Evolutionary conservation across 305 asterid genomes (phyloP).

Genomic region (Fraxinus floribunda): DNA sequence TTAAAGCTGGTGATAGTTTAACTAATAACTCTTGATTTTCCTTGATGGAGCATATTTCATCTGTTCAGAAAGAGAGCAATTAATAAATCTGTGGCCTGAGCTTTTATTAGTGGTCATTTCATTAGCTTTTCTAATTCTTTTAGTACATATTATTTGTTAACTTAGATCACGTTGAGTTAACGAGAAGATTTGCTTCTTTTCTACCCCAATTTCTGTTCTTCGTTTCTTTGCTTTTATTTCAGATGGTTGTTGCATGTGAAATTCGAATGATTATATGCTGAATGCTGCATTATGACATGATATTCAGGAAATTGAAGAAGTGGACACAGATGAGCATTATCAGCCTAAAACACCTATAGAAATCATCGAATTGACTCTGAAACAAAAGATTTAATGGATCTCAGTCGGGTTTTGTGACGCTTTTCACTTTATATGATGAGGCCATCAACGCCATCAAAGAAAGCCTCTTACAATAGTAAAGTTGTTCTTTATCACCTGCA

Average conservation of each 20-base stretch:
- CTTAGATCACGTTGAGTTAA: neutral
- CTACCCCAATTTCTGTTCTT: neutral
- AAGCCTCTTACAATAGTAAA: slow-evolving; percentile 13
- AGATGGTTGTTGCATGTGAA: neutral
- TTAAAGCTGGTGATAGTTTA: neutral
- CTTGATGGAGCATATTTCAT: neutral
- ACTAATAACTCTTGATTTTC: neutral
- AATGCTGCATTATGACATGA: neutral
- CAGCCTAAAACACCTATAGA: slow-evolving; percentile 74
- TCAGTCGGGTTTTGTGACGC: neutral
- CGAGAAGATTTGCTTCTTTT: neutral
- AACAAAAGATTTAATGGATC: slow-evolving; percentile 34
- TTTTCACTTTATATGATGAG: slow-evolving; percentile 19
- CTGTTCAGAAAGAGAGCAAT: neutral
- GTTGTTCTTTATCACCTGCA: slow-evolving; percentile 11
- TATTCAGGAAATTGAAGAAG: slow-evolving; percentile 88
- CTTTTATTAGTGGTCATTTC: neutral
- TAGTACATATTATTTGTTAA: neutral
- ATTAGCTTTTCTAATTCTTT: neutral
- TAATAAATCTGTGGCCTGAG: neutral
- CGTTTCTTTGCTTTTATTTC: neutral
- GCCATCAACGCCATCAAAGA: neutral
- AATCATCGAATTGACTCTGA: slow-evolving; percentile 56
- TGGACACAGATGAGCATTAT: slow-evolving; percentile 83
- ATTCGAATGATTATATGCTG: neutral